Base-by-base conservation (phyloP, 768 basidiomycete genomes). In the Lactarius indigo region DNA sequence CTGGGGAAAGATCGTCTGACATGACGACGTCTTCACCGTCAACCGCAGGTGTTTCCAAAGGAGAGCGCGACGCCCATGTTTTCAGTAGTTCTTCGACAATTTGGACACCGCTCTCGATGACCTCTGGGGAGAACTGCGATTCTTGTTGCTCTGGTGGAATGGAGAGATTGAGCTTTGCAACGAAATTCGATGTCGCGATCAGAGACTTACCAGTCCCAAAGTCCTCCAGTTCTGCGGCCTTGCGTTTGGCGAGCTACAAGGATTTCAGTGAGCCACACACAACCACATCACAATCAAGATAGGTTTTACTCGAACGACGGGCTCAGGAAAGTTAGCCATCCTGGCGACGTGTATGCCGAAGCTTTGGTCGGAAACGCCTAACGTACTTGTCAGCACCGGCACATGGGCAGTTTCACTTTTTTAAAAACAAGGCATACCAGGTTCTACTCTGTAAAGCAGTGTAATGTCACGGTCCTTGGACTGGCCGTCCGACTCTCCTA, bases 321-420 rank as follows among this genome's bases (percentile, higher is more conserved):
- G 90, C 67, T 96, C 92, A 0, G 97, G 97, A 77, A 99, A 99
- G 76, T 98, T 96, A 4, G 96, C 96, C n/a, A 98, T 81, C 74
- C 94, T 85, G 0, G 97, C 97, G 18, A 99, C 97, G 72, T 98
- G 95, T 33, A 99, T 98, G 77, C 96, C 97, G 73, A 98, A 98
- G 74, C 94, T 96, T 77, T 98, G 96, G 74, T 98, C 96, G 55
- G 92, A 94, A 26, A 97, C 84, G 17, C 94, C 93, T 93, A 65
- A 28, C 28, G n/a, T 44, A n/a, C 30, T 31, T 26, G 12, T 57
- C 54, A 56, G 39, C 1, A 30, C n/a, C 52, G 23, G 39, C 28
- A 17, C 8, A 12, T 10, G 4, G 15, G 31, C 58, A 39, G 35
- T 57, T 60, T 35, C 20, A 20, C 17, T 68, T 30, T 1, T 3